Base-by-base conservation (phyloP, 345 rosid species). In the Syzygium aqueum region DNA sequence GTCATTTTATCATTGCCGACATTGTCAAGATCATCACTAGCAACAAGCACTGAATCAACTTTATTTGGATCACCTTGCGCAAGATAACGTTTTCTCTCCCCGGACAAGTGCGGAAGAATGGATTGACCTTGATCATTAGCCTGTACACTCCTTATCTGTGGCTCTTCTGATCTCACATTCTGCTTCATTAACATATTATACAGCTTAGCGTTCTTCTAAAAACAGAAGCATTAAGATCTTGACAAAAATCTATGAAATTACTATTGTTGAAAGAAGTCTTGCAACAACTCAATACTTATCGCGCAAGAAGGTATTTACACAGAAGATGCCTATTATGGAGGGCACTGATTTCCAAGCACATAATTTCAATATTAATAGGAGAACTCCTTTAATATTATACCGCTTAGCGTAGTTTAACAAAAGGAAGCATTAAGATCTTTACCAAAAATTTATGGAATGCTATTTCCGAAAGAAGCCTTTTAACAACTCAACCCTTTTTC, bases 1-100 rank as follows among this genome's bases (percentile, higher is more conserved):
- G 95, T 92, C 90, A 92, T 91, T 53, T 93, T 92, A 87, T 94
- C 91, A 89, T 92, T 89, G 87, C 92, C 91, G 86, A 77, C 88
- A 53, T 85, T 85, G 53, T 89, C 90, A 84, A 91, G 53, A 85
- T 88, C 89, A 91, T 63, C 86, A 77, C 88, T 17, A 85, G 53
- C 56, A 43, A 15, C 16, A 54, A 37, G 17, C 52, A 53, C 30
- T 56, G 87, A 57, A 61, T 53, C 53, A 65, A 53, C 40, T 85
- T 63, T 63, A 37, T 63, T 40, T 22, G 49, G 54, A 85, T 85
- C 28, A 85, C 16, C 77, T 49, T 25, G 83, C 28, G 3, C 56
- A 63, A 16, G n/a, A 49, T 14, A 43, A n/a, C 57, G 87, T 19
- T 65, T 63, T 85, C 77, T 85, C 83, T 85, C 87, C 28, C 33